These are phyloP conservation scores for Hygrocybe coccinea DNA, from an alignment of 768 basidiomycete species.

Conservation along the genomic window DNA sequence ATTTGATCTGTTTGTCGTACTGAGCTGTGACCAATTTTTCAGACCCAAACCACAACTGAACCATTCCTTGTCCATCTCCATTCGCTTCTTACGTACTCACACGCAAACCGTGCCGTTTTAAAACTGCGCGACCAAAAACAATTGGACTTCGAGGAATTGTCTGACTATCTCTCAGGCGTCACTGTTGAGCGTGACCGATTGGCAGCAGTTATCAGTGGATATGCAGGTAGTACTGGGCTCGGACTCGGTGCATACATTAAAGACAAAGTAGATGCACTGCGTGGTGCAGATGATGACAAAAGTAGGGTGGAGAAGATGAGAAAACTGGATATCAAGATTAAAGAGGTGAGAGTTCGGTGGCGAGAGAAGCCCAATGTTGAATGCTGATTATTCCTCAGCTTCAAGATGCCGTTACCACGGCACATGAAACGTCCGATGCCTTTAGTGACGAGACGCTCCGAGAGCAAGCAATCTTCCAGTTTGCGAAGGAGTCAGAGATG, in stretches of 20 bases:
- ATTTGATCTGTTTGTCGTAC: not conserved
- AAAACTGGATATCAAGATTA: conserved; percentile 90
- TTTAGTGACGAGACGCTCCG: conserved; percentile 93
- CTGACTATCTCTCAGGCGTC: conserved; percentile 90
- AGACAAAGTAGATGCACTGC: conserved; percentile 85
- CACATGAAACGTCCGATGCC: conserved; percentile 92
- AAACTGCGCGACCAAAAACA: conserved; percentile 98
- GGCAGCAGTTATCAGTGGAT: conserved; percentile 84
- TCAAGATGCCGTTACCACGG: conserved; percentile 92
- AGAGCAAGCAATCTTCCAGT: conserved; percentile 87
- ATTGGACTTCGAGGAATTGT: conserved; percentile 95
- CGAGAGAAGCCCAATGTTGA: not conserved
- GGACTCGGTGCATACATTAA: conserved; percentile 87
- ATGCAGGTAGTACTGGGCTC: conserved; percentile 76
- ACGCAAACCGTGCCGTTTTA: conserved; percentile 88
- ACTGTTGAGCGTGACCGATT: conserved; percentile 90
- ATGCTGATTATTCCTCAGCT: conserved; percentile 47
- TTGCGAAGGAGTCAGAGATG: conserved; percentile 92
- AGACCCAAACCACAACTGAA: conserved; percentile 90
- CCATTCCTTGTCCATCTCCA: conserved; percentile 88
- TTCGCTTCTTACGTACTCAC: conserved; percentile 88
- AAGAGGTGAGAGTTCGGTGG: conserved; percentile 59
- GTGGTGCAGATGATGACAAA: conserved; percentile 90
- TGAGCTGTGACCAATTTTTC: conserved; percentile 3
- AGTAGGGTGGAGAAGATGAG: conserved; percentile 90